Conservation (phyloP, 495 filamentous ascomycete species). For the Saxophila tyrrhenica region DNA sequence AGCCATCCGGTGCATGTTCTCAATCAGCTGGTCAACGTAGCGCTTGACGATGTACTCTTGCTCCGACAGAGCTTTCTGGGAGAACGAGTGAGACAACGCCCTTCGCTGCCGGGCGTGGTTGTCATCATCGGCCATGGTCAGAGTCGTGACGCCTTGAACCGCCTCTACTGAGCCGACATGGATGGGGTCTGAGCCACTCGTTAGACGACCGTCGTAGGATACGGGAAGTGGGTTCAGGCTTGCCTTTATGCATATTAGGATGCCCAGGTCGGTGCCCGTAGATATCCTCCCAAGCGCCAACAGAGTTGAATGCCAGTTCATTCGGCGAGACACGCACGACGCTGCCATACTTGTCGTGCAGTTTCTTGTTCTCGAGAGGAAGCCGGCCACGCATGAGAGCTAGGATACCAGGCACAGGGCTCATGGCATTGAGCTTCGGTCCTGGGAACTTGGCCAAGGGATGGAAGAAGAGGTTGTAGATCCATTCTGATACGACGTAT, state of each 20-base stretch:
- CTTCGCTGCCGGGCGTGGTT: constrained; percentile 25
- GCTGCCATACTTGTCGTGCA: constrained; percentile 25
- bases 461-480: constrained; percentile 23
- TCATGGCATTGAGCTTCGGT: constrained; percentile 17
- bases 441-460: constrained; percentile 24
- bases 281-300: constrained; percentile 23
- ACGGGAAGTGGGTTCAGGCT: too few relatives aligned
- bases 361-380: constrained; percentile 17
- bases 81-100: constrained; percentile 24
- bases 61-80: constrained; percentile 24
- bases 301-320: constrained; percentile 25
- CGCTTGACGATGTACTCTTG: constrained; percentile 26
- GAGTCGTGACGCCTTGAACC: constrained; percentile 24
- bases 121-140: constrained; percentile 26
- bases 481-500: neutral
- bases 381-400: constrained; percentile 19
- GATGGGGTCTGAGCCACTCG: constrained; percentile 24
- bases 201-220: too few relatives aligned
- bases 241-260: constrained; percentile 24
- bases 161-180: constrained; percentile 25
- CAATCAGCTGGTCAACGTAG: constrained; percentile 25
- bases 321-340: constrained; percentile 25
- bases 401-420: constrained; percentile 15
- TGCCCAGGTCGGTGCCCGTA: constrained; percentile 21
- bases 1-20: constrained; percentile 19